Conservation (phyloP, 2,329 filamentous ascomycete species). For the Blumeria hordei region DNA sequence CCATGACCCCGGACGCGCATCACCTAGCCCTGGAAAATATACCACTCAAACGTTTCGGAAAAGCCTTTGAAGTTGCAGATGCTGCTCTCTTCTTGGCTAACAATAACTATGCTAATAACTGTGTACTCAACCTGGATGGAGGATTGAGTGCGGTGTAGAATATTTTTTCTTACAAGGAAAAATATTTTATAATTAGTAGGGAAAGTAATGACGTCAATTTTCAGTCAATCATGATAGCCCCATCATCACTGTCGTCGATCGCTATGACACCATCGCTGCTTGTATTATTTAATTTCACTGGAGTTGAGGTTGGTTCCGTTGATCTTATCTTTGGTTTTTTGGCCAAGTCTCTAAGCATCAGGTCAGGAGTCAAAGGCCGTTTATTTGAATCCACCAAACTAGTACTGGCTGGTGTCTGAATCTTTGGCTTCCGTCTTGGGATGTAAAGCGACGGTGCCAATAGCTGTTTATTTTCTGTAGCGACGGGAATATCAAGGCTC, state of each 20-base stretch:
- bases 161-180: constrained; percentile 1
- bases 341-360: background rate
- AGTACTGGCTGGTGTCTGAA: no score
- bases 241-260: constrained; percentile 19
- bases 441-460: constrained; percentile 6
- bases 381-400: background rate
- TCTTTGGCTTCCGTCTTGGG: constrained; percentile 7
- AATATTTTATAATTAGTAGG: no score
- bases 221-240: constrained; percentile 43
- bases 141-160: constrained; percentile 44
- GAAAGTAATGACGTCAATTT: background rate
- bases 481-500: constrained; percentile 9
- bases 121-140: constrained; percentile 64
- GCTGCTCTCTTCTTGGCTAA: constrained; percentile 53
- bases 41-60: constrained; percentile 42
- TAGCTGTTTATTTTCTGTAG: constrained; percentile 3
- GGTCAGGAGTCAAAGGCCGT: background rate
- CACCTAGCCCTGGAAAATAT: constrained; percentile 24
- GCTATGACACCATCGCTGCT: constrained; percentile 13
- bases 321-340: constrained; percentile 3
- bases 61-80: constrained; percentile 50
- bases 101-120: constrained; percentile 72
- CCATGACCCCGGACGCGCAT: constrained; percentile 18
- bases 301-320: constrained; percentile 13
- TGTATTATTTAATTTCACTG: constrained; percentile 15